Evolutionary conservation across 139 green algal genomes (phyloP).

Genomic region (Marvania coccoides): DNA sequence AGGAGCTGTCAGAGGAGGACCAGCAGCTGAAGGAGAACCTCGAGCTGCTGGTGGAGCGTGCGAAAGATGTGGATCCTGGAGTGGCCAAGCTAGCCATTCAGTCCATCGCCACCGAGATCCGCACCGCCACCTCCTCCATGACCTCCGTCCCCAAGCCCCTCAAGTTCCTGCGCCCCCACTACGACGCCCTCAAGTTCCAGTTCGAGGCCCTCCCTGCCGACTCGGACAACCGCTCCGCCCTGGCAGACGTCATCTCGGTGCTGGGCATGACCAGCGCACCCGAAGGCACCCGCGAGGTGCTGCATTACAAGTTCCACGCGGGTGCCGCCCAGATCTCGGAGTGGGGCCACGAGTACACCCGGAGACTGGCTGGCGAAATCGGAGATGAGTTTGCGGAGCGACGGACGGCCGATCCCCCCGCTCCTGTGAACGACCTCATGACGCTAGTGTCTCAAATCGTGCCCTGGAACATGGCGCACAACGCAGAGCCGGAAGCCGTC

Average conservation of each 20-base stretch:
- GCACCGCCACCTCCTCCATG: slow-evolving; percentile 89
- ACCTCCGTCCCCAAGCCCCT: slow-evolving; percentile 97
- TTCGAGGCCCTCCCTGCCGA: slow-evolving; percentile 46
- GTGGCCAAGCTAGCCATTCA: slow-evolving; percentile 67
- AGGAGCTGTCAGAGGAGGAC: slow-evolving; percentile 88
- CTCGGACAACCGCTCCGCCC: slow-evolving; percentile 30
- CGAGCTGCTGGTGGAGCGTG: slow-evolving; percentile 81
- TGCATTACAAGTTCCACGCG: slow-evolving; percentile 75
- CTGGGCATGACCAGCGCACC: slow-evolving; percentile 83
- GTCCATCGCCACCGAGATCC: slow-evolving; percentile 51
- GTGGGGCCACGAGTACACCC: slow-evolving; percentile 97
- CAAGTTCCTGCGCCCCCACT: slow-evolving; percentile 93
- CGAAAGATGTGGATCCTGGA: slow-evolving; percentile 46
- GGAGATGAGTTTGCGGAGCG: slow-evolving; percentile 28
- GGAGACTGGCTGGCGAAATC: slow-evolving; percentile 75
- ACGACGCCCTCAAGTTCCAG: slow-evolving; percentile 58
- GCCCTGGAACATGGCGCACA: slow-evolving; percentile 96
- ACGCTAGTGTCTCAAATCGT: slow-evolving; percentile 86
- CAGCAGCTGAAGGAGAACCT: slow-evolving; percentile 81
- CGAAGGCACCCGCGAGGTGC: slow-evolving; percentile 63
- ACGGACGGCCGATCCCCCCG: neutral
- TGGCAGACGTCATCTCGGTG: slow-evolving; percentile 94
- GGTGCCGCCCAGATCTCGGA: slow-evolving; percentile 32
- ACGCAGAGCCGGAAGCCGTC: slow-evolving; percentile 96
- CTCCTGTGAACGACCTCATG: slow-evolving; percentile 69